Evolutionary conservation across 768 basidiomycete species (phyloP).

Genomic region (Suillus variegatus): DNA sequence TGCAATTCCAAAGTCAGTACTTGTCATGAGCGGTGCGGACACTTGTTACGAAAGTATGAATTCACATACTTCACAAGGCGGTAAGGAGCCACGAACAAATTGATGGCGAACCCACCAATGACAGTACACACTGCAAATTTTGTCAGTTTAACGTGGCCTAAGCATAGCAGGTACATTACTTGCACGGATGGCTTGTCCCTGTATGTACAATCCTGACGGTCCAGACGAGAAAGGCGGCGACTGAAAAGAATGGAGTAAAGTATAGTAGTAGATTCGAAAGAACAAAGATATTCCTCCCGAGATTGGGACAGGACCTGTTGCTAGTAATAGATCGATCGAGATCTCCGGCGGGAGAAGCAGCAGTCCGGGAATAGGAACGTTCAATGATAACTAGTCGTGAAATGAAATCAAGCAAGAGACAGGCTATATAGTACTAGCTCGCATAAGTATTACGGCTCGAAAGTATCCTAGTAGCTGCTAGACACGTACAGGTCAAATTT

Average conservation of each 20-base stretch:
- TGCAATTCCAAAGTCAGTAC: neutral
- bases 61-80: neutral
- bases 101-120: neutral
- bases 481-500: neutral
- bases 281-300: conserved; percentile 2
- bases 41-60: neutral
- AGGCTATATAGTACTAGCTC: neutral
- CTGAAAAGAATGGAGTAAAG: neutral
- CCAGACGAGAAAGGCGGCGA: neutral
- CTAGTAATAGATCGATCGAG: conserved; percentile 15
- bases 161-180: neutral
- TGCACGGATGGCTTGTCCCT: neutral
- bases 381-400: conserved; percentile 2
- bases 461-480: neutral
- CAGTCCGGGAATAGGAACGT: conserved; percentile 13
- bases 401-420: conserved; percentile 2
- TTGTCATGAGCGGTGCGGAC: neutral
- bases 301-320: conserved; percentile 11
- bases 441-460: neutral
- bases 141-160: neutral
- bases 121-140: neutral
- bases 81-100: neutral
- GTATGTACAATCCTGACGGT: neutral
- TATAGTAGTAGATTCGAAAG: neutral
- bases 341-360: conserved; percentile 20